Base-by-base conservation (phyloP, 331 rosid species). In the Quercus tomentella region DNA sequence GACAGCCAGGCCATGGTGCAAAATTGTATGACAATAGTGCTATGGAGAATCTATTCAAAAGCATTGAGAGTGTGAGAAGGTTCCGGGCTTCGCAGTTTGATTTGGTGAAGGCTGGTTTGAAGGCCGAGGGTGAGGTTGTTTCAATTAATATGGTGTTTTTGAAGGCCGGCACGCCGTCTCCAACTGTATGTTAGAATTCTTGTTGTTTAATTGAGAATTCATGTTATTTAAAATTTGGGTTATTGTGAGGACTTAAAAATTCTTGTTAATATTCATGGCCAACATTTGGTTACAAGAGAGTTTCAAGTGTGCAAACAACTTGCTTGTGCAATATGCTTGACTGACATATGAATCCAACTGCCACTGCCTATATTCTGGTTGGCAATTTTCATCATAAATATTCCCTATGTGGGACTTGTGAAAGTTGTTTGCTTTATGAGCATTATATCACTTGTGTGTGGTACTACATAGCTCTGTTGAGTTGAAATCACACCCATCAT, bases 1-100 rank as follows among this genome's bases (percentile, higher is more conserved):
- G 97, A 33, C 93, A 91, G n/a, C 99, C 97, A 0, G 99, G 99
- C 4, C 99, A 95, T 82, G 99, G 99, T 31, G 90, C 99, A 14
- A 93, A 89, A 90, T 97, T 95, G 51, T 95, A 90, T 86, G 99
- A 95, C 79, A 91, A 93, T 81, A 76, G 92, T 78, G 99, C 99
- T 5, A 78, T 90, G 97, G 99, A 91, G 87, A 95, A 95, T 89
- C 84, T 95, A 28, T 72, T 93, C 76, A 93, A 93, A 87, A 93
- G 99, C 76, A 87, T 93, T 83, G 99, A 95, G 80, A 88, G 72
- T 84, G 85, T 95, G 75, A 85, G 90, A 83, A 86, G 91, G 81
- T 95, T 91, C 26, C 90, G 99, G 5, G 90, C 93, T 66, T 87
- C 99, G 0, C 97, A 95, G 75, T 90, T 92, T 41, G 97, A 93